Evolutionary conservation across 1,284 basidiomycete species (phyloP).

Genomic region (Microbotryomycetes sp.): DNA sequence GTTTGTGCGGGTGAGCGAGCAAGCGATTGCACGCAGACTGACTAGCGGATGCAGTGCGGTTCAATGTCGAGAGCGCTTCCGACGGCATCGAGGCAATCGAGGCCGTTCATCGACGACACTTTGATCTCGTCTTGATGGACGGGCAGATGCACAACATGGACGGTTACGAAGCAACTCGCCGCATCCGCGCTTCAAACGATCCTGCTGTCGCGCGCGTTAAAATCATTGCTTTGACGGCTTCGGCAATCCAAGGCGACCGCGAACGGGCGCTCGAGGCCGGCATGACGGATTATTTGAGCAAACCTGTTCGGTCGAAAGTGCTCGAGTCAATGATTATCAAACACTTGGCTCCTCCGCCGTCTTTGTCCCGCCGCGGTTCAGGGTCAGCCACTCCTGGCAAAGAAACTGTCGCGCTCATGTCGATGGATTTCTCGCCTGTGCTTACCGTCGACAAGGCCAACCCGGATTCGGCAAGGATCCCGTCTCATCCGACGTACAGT

Average conservation of each 20-base stretch:
- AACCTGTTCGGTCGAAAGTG: constrained; percentile 19
- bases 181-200: constrained; percentile 16
- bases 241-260: constrained; percentile 30
- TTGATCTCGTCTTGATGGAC: constrained; percentile 31
- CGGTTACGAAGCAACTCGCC: constrained; percentile 29
- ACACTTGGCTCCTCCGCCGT: neutral
- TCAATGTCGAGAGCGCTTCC: constrained; percentile 36
- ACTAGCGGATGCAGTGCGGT: constrained; percentile 37
- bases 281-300: constrained; percentile 32
- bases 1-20: neutral
- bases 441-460: neutral
- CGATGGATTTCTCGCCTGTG: neutral
- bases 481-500: neutral
- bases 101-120: constrained; percentile 15
- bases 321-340: neutral
- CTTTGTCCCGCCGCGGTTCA: neutral
- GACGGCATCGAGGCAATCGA: constrained; percentile 32
- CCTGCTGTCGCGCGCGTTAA: constrained; percentile 10
- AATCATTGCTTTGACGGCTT: constrained; percentile 33
- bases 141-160: constrained; percentile 30
- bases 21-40: neutral
- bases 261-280: constrained; percentile 28
- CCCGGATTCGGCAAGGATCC: neutral
- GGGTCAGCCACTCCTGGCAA: neutral
- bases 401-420: neutral